Evolutionary conservation across 495 filamentous ascomycete species (phyloP).

Genomic region (Pseudomonodictys pantanalensis): DNA sequence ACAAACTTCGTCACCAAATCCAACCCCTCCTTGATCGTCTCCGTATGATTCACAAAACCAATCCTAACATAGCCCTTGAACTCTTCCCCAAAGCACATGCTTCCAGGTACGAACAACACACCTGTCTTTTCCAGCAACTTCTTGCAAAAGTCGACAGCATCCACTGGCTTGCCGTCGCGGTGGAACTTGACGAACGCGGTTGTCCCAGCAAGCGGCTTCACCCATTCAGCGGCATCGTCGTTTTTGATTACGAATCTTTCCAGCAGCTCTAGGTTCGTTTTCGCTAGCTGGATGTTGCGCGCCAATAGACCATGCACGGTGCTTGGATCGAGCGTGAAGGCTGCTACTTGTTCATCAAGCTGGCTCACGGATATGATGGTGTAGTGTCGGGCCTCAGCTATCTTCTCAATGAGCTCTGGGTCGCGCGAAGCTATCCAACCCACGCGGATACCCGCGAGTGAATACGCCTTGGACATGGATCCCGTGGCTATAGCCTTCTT

Average conservation of each 20-base stretch:
- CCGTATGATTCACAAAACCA: conserved; percentile 72
- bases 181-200: conserved; percentile 75
- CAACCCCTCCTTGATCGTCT: conserved; percentile 65
- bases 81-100: conserved; percentile 72
- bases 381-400: conserved; percentile 70
- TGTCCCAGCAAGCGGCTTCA: conserved; percentile 76
- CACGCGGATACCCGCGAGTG: conserved; percentile 75
- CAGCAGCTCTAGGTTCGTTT: conserved; percentile 65
- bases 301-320: conserved; percentile 65
- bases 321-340: conserved; percentile 62
- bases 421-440: conserved; percentile 79
- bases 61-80: conserved; percentile 78
- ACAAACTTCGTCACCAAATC: conserved; percentile 62
- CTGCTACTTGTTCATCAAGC: conserved; percentile 76
- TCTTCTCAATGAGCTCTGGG: conserved; percentile 59
- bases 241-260: conserved; percentile 66
- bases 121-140: conserved; percentile 65
- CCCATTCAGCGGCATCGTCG: conserved; percentile 63
- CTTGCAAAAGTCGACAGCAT: conserved; percentile 71
- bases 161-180: conserved; percentile 61
- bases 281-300: conserved; percentile 69
- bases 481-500: conserved; percentile 68
- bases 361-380: conserved; percentile 82
- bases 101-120: conserved; percentile 77
- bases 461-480: conserved; percentile 83